Evolutionary conservation across 2,329 filamentous ascomycete genomes (phyloP), one percentile per base, ranked within the genome.

Genomic region (Pseudogymnoascus sp.): DNA sequence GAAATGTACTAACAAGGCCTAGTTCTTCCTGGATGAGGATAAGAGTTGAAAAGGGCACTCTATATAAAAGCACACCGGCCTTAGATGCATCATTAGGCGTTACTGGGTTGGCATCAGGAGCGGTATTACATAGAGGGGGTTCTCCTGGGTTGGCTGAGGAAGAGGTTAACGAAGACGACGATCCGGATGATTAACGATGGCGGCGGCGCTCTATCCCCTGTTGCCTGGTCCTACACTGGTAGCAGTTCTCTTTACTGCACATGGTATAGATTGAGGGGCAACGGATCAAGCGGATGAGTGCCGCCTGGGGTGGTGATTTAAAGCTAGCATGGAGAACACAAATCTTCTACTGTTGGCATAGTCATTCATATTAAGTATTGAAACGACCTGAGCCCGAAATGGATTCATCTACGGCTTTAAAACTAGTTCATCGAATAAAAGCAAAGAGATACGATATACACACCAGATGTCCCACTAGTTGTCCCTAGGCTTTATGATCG

Each of bases 1-100:
- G 28, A 60, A 16, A 65, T 64, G 67, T 63, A 66, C 63, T 63
- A 64, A 50, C 69, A 53, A 25, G 61, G 3, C 23, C 44, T 64
- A 91, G 87, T 97, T 96, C 88, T 97, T 97, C 89, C 77, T 97
- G 76, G 93, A 97, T 76, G 92, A 97, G 73, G 77, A 83, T 62
- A 80, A 82, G 73, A 79, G 77, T 77, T 82, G 79, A 84, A 91
- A 80, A 84, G 81, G 83, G 81, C 82, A 75, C 82, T 75, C 75
- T 78, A 71, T 72, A 80, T 71, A 74, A 78, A 70, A 74, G 78
- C 66, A 64, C 65, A 64, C 68, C 69, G 62, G 63, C 63, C 63
- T 63, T 63, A 59, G 63, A 66, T 70, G 69, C 71, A 73, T 73
- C 69, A 60, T 59, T 62, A 66, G 72, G 71, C 73, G 71, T 73